Evolutionary conservation across 352 stramenopile species (phyloP).

Genomic region (Elongisporangium prolatum): DNA sequence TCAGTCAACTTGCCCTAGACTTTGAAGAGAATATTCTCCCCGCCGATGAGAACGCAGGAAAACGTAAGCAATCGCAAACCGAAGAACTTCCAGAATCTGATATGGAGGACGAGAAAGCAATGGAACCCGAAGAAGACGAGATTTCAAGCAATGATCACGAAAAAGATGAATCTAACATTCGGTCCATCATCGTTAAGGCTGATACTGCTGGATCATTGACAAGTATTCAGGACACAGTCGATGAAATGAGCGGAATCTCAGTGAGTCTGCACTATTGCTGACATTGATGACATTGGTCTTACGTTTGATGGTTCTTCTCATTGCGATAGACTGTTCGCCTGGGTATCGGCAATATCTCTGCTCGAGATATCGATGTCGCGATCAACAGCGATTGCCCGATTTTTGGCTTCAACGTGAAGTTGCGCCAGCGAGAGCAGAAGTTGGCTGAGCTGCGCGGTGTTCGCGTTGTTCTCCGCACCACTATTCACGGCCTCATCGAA

Average conservation of each 20-base stretch:
- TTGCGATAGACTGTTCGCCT: constrained; percentile 57
- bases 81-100: background rate
- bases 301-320: constrained; percentile 1
- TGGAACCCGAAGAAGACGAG: too few species aligned
- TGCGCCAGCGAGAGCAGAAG: constrained; percentile 52
- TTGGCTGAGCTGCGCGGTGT: constrained; percentile 53
- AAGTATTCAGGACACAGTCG: constrained; percentile 81
- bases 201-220: constrained; percentile 73
- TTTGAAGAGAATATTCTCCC: constrained; percentile 57
- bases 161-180: constrained; percentile 22
- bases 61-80: background rate
- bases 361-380: constrained; percentile 74
- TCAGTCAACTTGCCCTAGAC: constrained; percentile 65
- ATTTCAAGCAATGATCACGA: constrained; percentile 1
- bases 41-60: constrained; percentile 12
- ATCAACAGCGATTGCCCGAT: constrained; percentile 80
- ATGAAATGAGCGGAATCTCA: constrained; percentile 58
- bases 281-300: background rate
- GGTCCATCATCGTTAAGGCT: constrained; percentile 74
- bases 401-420: constrained; percentile 80
- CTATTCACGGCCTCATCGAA: constrained; percentile 76
- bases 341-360: constrained; percentile 74
- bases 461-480: constrained; percentile 59
- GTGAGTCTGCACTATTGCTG: constrained; percentile 14
- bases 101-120: constrained; percentile 8